Base-by-base conservation (phyloP, 768 basidiomycete genomes). In the Trametes villosa region DNA sequence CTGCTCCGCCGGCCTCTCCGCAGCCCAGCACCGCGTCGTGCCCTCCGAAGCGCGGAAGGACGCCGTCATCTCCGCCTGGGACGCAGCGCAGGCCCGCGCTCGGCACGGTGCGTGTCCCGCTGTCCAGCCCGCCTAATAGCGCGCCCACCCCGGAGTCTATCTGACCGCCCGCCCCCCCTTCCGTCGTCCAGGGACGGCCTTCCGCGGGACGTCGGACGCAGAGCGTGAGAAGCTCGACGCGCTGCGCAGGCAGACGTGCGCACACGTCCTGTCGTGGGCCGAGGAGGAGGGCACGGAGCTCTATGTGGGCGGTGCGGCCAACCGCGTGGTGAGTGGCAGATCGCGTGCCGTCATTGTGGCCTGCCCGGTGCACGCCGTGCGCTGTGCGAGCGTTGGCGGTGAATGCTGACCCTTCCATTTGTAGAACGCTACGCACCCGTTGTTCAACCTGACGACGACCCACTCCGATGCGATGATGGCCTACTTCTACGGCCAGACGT, bases 1-100 rank as follows among this genome's bases (percentile, higher is more conserved):
- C 74, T 96, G 93, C 69, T 83, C 98, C 3, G 84, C 94, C 5
- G 97, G 97, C 13, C 81, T 97, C 18, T 93, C 96, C 0, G 79
- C 86, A 0, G 92, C 96, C 0, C 97, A 98, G 69, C 94, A 98
- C 64, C 83, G 79, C 41, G 81, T 95, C 30, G 41, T 65, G 8
- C 68, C 71, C 26, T 61, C 64, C 30, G 44, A 50, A 11, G 47
- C 63, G 3, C 64, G 71, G 33, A 66, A 45, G 52, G 47, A 46
- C 15, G 58, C 63, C 44, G 56, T 69, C 33, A 45, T 58, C 2
- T 53, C 41, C 22, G 52, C 61, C 11, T 71, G 70, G 70, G 41
- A 63, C 42, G 47, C 57, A 7, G 57, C 40, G 13, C 38, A 60
- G 13, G 58, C 62, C 9, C 50, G 41, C 24, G 49, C 50, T 13